A percentile compares a stretch with the other conserved stretches of the same genome.
Conservation (phyloP, 2,329 filamentous ascomycete genomes). For the Colletotrichum lindemuthianum region DNA sequence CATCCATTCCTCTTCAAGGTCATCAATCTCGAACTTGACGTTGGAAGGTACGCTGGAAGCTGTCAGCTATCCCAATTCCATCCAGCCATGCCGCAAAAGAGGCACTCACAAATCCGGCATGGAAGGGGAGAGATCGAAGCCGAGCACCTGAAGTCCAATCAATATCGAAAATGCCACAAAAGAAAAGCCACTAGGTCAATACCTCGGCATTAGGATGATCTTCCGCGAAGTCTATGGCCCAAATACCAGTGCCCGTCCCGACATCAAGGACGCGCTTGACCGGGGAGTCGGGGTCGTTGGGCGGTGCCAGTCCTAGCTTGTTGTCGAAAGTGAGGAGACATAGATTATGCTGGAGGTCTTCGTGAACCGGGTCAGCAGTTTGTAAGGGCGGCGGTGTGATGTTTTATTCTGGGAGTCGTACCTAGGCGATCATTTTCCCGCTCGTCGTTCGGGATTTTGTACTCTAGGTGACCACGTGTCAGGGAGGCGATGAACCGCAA, state of each 20-base stretch:
- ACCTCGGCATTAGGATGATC: slow-evolving; percentile 45
- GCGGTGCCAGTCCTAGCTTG: neutral
- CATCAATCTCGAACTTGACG: slow-evolving; percentile 51
- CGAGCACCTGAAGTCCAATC: slow-evolving; percentile 41
- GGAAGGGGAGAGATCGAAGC: slow-evolving; percentile 51
- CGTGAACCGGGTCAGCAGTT: fast-evolving
- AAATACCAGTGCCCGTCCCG: slow-evolving; percentile 39
- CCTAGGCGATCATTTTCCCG: slow-evolving; percentile 20
- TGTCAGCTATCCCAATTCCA: slow-evolving; percentile 25
- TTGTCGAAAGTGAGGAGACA: slow-evolving; percentile 55
- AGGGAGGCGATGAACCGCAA: neutral
- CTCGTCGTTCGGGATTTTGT: slow-evolving; percentile 26
- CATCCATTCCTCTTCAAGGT: slow-evolving; percentile 42
- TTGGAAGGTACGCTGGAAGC: slow-evolving; percentile 49
- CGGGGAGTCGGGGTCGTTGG: neutral
- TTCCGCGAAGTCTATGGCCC: slow-evolving; percentile 46
- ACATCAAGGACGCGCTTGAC: slow-evolving; percentile 36
- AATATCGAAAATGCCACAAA: neutral
- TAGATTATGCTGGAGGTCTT: slow-evolving; percentile 64
- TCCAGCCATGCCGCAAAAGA: neutral
- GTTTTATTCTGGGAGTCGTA: slow-evolving; percentile 30
- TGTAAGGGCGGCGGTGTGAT: neutral
- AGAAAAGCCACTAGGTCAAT: neutral
- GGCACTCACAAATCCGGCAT: slow-evolving; percentile 48
- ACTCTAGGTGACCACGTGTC: neutral